Evolutionary conservation across 805 yeast species (phyloP).

Genomic region (Crinitomyces ghanaensis): DNA sequence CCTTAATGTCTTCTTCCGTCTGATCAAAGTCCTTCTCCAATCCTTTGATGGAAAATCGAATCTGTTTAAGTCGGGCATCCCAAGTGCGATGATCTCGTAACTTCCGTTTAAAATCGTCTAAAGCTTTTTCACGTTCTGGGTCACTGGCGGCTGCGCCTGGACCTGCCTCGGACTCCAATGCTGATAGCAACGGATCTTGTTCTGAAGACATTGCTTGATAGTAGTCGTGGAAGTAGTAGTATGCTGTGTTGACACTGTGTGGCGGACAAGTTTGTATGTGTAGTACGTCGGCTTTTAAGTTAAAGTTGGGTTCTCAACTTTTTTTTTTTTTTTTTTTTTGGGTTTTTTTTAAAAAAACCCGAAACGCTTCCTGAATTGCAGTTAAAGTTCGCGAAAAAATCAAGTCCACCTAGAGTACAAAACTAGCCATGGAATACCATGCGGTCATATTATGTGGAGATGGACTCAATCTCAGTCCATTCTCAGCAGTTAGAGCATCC

Average conservation of each 20-base stretch:
- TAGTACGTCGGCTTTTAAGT: too few species aligned
- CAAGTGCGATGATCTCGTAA: conserved; percentile 87
- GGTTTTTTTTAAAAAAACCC: too few species aligned
- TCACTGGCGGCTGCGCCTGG: conserved; percentile 29
- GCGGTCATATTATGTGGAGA: conserved; percentile 85
- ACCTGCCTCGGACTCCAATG: conserved; percentile 21
- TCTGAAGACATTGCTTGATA: conserved; percentile 10
- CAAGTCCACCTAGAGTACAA: too few species aligned
- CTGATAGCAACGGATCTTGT: conserved; percentile 24
- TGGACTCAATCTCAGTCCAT: conserved; percentile 63
- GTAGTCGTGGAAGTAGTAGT: too few species aligned
- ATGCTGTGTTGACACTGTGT: too few species aligned
- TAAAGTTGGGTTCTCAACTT: too few species aligned
- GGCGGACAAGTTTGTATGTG: conserved; percentile 1
- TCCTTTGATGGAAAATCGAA: conserved; percentile 72
- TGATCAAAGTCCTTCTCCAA: conserved; percentile 75
- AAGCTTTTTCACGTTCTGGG: conserved; percentile 66
- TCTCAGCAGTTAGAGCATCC: conserved; percentile 46
- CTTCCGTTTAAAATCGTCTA: conserved; percentile 70
- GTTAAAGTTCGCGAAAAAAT: too few species aligned
- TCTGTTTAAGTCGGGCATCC: conserved; percentile 80
- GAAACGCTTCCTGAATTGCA: too few species aligned
- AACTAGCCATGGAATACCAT: conserved; percentile 96
- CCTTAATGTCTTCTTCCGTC: conserved; percentile 95
- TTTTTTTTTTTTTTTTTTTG: too few species aligned